phyloP scores from a whole-genome alignment of 2,329 filamentous ascomycete species.

The Ophiostoma fasciatum region DNA sequence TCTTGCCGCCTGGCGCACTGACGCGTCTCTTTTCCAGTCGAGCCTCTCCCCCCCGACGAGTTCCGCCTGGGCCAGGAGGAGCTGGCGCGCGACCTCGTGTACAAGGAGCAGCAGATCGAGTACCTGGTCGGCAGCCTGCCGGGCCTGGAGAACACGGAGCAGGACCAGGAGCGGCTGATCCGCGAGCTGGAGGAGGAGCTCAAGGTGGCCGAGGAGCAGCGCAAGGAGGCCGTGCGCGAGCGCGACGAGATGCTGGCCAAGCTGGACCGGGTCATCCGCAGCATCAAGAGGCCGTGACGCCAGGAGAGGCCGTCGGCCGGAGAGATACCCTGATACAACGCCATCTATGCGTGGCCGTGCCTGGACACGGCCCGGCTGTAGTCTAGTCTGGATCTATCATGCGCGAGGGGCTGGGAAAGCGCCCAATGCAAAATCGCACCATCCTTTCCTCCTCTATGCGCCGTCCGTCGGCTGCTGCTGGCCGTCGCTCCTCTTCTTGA shows the following conservation, averaged over 20 bases:
- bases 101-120: constrained; percentile 76
- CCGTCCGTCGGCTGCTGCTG: too few species aligned
- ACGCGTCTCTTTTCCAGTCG: constrained; percentile 32
- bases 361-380: too few species aligned
- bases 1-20: background rate
- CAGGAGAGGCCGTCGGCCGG: too few species aligned
- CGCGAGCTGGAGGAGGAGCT: constrained; percentile 50
- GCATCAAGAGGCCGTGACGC: constrained; percentile 40
- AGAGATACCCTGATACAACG: too few species aligned
- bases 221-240: constrained; percentile 48
- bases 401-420: too few species aligned
- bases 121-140: constrained; percentile 59
- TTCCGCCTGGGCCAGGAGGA: constrained; percentile 56
- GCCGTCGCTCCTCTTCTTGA: too few species aligned
- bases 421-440: too few species aligned
- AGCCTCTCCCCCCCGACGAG: constrained; percentile 45
- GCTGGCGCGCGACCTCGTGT: constrained; percentile 58
- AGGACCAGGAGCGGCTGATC: constrained; percentile 56
- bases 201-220: constrained; percentile 45
- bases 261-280: constrained; percentile 46
- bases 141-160: constrained; percentile 63
- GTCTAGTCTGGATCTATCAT: too few species aligned
- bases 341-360: too few species aligned
- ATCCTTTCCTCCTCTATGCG: too few species aligned
- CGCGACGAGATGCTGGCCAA: constrained; percentile 44